Conservation (phyloP, 805 yeast genomes). For the Naumovozyma baii region DNA sequence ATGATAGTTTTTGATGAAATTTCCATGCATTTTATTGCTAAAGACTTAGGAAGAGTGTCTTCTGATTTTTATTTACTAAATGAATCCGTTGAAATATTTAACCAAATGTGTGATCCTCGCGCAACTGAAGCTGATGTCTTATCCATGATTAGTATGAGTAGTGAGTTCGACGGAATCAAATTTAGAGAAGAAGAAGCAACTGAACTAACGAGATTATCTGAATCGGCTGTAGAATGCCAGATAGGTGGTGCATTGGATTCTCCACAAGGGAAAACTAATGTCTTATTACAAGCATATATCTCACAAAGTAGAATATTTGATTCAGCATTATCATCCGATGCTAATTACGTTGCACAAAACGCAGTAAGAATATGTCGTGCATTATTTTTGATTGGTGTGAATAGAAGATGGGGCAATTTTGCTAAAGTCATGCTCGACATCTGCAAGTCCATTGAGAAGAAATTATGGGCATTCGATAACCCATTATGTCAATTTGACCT, state of each 20-base stretch:
- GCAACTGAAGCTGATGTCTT: slow-evolving; percentile 90
- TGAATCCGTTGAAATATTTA: slow-evolving; percentile 82
- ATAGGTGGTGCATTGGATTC: slow-evolving; percentile 68
- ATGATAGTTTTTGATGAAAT: slow-evolving; percentile 90
- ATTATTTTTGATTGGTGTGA: slow-evolving; percentile 72
- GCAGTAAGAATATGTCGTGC: slow-evolving; percentile 91
- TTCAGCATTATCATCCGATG: slow-evolving; percentile 75
- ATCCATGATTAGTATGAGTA: slow-evolving; percentile 81
- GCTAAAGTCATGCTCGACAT: slow-evolving; percentile 65
- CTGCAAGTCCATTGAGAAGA: slow-evolving; percentile 76
- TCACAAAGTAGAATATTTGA: slow-evolving; percentile 66
- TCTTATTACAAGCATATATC: slow-evolving; percentile 78
- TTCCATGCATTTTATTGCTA: slow-evolving; percentile 67
- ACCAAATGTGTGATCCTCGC: slow-evolving; percentile 67
- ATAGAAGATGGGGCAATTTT: slow-evolving; percentile 84
- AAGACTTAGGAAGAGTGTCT: slow-evolving; percentile 88
- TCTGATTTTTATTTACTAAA: slow-evolving; percentile 84
- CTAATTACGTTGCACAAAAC: slow-evolving; percentile 91
- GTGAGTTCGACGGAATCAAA: slow-evolving; percentile 85
- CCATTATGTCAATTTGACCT: slow-evolving; percentile 82
- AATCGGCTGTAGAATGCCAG: slow-evolving; percentile 64
- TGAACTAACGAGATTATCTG: slow-evolving; percentile 58
- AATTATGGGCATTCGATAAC: slow-evolving; percentile 85
- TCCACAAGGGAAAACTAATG: slow-evolving; percentile 78
- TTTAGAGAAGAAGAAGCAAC: slow-evolving; percentile 77